phyloP scores from a whole-genome alignment of 2,329 filamentous ascomycete genomes.

The Aspergillus calidoustus region DNA sequence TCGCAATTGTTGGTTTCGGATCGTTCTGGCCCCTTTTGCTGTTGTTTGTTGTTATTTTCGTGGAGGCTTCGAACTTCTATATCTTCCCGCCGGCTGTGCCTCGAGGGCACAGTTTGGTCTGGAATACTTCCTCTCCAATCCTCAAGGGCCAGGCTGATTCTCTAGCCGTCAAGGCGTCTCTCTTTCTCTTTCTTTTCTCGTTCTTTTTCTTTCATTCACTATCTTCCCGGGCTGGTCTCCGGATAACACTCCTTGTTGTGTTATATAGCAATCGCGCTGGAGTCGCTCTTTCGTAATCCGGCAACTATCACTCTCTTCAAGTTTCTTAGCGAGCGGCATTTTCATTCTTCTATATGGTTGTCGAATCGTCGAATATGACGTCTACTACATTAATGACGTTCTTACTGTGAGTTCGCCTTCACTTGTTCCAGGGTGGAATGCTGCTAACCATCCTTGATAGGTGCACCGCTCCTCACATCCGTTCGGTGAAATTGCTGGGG shows the following conservation, averaged over 20 bases:
- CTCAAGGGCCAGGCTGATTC: conserved; percentile 1
- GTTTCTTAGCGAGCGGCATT: conserved; percentile 10
- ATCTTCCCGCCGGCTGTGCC: conserved; percentile 17
- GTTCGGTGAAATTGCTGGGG: conserved; percentile 78
- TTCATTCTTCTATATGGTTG: conserved; percentile 3
- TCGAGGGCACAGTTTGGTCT: conserved; percentile 3
- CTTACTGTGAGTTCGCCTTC: conserved; percentile 36
- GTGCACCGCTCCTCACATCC: conserved; percentile 44
- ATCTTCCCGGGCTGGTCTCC: conserved; percentile 27
- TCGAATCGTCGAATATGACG: conserved; percentile 28
- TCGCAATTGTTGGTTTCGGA: conserved; percentile 20
- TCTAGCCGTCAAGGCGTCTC: conserved; percentile 11
- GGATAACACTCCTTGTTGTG: conserved; percentile 14
- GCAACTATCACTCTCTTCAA: conserved; percentile 6
- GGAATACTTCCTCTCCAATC: conserved; percentile 4
- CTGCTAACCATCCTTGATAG: conserved; percentile 29
- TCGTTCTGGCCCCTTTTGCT: conserved; percentile 20
- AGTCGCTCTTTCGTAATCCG: conserved; percentile 2
- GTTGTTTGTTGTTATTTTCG: conserved; percentile 22
- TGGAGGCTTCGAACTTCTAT: conserved; percentile 18
- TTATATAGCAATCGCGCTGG: conserved; percentile 15
- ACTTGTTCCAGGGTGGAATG: neutral
- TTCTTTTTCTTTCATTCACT: conserved; percentile 12
- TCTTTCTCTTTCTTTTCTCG: conserved; percentile 5
- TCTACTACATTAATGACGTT: conserved; percentile 45